Base-by-base conservation (phyloP, 441 rosid genomes). In the Arabidopsis hybrid region DNA sequence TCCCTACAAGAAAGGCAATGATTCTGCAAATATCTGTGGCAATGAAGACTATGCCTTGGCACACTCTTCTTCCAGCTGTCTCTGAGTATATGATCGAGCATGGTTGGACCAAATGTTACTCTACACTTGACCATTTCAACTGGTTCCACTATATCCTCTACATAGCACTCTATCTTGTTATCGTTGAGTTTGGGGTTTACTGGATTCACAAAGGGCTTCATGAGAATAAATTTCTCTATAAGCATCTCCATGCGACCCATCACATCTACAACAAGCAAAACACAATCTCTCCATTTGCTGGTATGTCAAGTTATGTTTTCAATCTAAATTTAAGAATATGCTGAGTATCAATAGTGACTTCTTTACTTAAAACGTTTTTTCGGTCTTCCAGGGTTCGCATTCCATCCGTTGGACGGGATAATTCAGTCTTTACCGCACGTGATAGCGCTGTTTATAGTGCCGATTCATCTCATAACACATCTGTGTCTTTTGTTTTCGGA, bases 221-320 rank as follows among this genome's bases (percentile, higher is more conserved):
- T 74, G 95, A 94, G 78, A 86, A 86, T 47, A 89, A 88, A 51
- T 91, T 72, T 62, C 78, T 94, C n/a, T 93, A 93, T 81, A 90
- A 88, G 57, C 80, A 89, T 69, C 85, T 93, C 76, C 96, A 91
- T 75, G 90, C 88, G 16, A 84, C 88, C 11, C 96, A 91, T 69
- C 98, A 91, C 64, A 83, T 86, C 67, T 93, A 88, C 85, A 93
- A 91, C 85, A 93, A 91, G 85, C 91, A 91, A 82, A 93, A 87
- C 60, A 93, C 93, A 31, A 89, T 91, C 39, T 94, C 95, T 49
- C 96, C 93, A 5, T 93, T 91, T 85, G 98, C 96, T 14, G 97
- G 98, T 93, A 68, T 77, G 84, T 75, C 46, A 29, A 46, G 9
- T 31, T 31, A 7, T 45, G 31, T 26, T 26, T 2, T 26, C 29